Evolutionary conservation across 441 rosid genomes (phyloP).

Genomic region (Viola pubescens): DNA sequence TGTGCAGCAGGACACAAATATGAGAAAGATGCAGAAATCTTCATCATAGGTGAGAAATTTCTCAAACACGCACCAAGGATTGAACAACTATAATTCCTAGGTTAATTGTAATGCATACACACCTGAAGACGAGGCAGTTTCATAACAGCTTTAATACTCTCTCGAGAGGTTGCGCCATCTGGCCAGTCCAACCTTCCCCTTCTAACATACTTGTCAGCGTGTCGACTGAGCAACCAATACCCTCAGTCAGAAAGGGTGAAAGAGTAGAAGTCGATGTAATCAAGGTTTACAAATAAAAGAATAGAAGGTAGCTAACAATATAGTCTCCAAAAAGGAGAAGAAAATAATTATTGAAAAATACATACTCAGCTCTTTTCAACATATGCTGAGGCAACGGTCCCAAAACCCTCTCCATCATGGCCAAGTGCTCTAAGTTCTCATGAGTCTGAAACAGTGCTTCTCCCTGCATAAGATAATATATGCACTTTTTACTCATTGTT

Average conservation of each 20-base stretch:
- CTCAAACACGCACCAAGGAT: neutral
- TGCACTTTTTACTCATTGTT: neutral
- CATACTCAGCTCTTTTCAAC: slow-evolving; percentile 51
- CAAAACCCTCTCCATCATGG: slow-evolving; percentile 76
- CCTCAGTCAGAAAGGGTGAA: slow-evolving; percentile 5
- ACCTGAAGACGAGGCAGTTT: slow-evolving; percentile 66
- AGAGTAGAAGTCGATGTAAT: neutral
- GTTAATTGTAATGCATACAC: neutral
- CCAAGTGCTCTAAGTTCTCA: slow-evolving; percentile 65
- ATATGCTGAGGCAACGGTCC: slow-evolving; percentile 59
- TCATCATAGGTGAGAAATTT: neutral
- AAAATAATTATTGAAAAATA: neutral
- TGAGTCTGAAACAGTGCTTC: slow-evolving; percentile 69
- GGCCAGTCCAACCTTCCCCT: slow-evolving; percentile 67
- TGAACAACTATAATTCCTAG: neutral
- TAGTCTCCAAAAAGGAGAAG: too few species aligned
- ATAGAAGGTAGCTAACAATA: too few species aligned
- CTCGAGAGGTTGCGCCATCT: slow-evolving; percentile 51
- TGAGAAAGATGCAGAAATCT: neutral
- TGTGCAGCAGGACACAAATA: slow-evolving; percentile 16
- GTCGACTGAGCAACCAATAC: slow-evolving; percentile 31
- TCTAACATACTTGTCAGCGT: slow-evolving; percentile 53
- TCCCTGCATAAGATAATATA: slow-evolving; percentile 33
- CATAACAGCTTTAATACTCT: slow-evolving; percentile 49
- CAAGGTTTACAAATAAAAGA: slow-evolving; percentile 1